These are phyloP conservation scores for Poa pratensis DNA, from an alignment of 176 grass and related monocot genomes.

Conservation along the genomic window DNA sequence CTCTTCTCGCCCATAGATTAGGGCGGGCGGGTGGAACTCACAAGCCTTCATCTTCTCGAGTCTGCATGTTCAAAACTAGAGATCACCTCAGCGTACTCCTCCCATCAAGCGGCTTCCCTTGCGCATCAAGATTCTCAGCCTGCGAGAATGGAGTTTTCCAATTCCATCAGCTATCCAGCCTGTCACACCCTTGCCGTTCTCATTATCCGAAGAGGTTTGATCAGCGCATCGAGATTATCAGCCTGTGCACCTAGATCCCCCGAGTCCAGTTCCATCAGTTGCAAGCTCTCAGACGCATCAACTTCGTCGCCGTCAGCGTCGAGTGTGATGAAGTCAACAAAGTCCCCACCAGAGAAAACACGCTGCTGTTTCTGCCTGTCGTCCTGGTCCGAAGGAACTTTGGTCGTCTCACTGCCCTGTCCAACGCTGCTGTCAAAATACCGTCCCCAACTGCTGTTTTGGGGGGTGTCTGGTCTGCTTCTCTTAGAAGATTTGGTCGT, in stretches of 20 bases:
- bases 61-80: slow-evolving; percentile 41
- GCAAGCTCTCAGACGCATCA: slow-evolving; percentile 22
- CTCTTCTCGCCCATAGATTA: slow-evolving; percentile 59
- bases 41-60: no score
- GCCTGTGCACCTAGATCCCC: slow-evolving; percentile 38
- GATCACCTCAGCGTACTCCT: slow-evolving; percentile 16
- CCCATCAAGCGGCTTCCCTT: slow-evolving; percentile 61
- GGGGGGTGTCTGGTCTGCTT: slow-evolving; percentile 44
- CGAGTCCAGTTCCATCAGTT: slow-evolving; percentile 43
- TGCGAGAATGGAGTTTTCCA: background rate
- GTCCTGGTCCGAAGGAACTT: slow-evolving; percentile 41
- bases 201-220: slow-evolving; percentile 87
- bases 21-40: slow-evolving; percentile 18
- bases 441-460: slow-evolving; percentile 66
- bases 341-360: slow-evolving; percentile 37
- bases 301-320: slow-evolving; percentile 30
- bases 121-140: slow-evolving; percentile 51
- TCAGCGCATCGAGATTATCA: slow-evolving; percentile 70
- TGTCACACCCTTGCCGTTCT: slow-evolving; percentile 52
- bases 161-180: slow-evolving; percentile 27
- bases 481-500: slow-evolving; percentile 64
- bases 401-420: slow-evolving; percentile 28
- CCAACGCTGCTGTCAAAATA: slow-evolving; percentile 74
- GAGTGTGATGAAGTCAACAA: slow-evolving; percentile 65
- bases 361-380: slow-evolving; percentile 42